These are phyloP conservation scores for Pseudogymnoascus sp. DNA, from an alignment of 2,329 filamentous ascomycete species.

Conservation along the genomic window DNA sequence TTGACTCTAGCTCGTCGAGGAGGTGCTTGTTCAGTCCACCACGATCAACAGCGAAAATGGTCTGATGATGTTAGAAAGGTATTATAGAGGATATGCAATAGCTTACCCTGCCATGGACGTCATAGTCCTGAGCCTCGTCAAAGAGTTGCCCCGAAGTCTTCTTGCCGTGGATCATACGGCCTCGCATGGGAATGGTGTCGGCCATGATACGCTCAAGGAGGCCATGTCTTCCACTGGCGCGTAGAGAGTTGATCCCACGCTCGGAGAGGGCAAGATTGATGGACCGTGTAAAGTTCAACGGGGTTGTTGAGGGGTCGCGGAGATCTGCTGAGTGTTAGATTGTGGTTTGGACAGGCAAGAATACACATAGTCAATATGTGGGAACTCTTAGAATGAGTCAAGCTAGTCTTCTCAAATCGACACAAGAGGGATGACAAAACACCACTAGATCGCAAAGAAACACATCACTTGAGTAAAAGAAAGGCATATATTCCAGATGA, in stretches of 20 bases:
- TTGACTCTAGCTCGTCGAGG: constrained; percentile 70
- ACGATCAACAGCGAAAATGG: constrained; percentile 79
- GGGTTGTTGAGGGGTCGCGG: constrained; percentile 69
- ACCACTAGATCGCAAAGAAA: background rate
- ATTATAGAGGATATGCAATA: background rate
- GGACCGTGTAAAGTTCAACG: constrained; percentile 94
- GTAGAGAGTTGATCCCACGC: constrained; percentile 82
- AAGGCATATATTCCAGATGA: background rate
- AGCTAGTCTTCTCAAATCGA: background rate
- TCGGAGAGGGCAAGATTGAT: constrained; percentile 96
- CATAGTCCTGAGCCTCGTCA: constrained; percentile 79
- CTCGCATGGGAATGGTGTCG: constrained; percentile 84
- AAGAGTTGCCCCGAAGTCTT: constrained; percentile 57
- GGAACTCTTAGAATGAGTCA: background rate
- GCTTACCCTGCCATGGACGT: constrained; percentile 73
- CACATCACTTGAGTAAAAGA: background rate
- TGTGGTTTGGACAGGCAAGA: background rate
- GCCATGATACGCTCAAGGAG: constrained; percentile 67
- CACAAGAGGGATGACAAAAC: background rate
- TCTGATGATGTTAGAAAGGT: constrained; percentile 37
- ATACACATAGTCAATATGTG: background rate
- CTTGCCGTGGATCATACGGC: constrained; percentile 87
- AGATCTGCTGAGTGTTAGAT: constrained; percentile 53
- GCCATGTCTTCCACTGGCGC: constrained; percentile 54
- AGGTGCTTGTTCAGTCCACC: constrained; percentile 74